Conservation (phyloP, 371 early-diverging fungal genomes). For the Zychaea mexicana region DNA sequence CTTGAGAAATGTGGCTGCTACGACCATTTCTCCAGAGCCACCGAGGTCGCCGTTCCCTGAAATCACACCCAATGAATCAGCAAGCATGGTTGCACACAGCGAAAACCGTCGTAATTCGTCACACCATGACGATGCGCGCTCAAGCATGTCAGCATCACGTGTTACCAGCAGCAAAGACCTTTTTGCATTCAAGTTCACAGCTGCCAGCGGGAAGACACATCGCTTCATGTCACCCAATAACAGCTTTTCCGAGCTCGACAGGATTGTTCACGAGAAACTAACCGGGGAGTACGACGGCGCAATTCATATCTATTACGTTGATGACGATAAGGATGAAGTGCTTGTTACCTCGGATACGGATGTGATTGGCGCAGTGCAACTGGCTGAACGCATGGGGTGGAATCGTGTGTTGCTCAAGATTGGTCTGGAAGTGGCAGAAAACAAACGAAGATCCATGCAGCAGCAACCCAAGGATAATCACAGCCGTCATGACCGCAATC, state of each 20-base stretch:
- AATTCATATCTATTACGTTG: constrained; percentile 75
- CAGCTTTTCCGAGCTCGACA: constrained; percentile 19
- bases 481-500: neutral
- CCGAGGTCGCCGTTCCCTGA: constrained; percentile 37
- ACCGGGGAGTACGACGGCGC: constrained; percentile 23
- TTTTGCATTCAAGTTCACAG: constrained; percentile 33
- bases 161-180: constrained; percentile 3
- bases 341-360: constrained; percentile 75
- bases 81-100: constrained; percentile 40
- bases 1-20: neutral
- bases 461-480: neutral
- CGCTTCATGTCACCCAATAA: constrained; percentile 22
- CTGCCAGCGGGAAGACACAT: constrained; percentile 28
- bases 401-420: constrained; percentile 60
- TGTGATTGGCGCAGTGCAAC: constrained; percentile 75
- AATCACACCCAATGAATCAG: constrained; percentile 53
- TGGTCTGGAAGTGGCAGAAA: neutral
- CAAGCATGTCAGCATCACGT: constrained; percentile 16
- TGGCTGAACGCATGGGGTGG: constrained; percentile 68
- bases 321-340: constrained; percentile 88
- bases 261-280: constrained; percentile 23
- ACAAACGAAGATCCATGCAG: neutral
- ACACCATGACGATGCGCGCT: constrained; percentile 23
- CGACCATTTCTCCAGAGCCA: constrained; percentile 45
- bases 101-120: neutral